phyloP scores from a whole-genome alignment of 352 stramenopile genomes.

The Pythium insidiosum region DNA sequence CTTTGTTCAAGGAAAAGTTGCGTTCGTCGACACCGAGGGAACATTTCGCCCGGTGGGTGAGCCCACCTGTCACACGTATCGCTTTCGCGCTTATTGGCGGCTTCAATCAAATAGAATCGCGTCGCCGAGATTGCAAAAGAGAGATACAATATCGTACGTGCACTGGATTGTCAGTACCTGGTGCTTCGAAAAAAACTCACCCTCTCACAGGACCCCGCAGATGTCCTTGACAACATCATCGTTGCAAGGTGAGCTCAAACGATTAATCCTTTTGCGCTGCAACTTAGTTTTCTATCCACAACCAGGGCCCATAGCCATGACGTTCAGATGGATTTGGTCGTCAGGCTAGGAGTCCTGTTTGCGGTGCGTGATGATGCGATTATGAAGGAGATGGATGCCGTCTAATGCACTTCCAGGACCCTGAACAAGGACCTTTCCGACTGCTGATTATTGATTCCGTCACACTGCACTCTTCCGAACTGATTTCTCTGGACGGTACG shows the following conservation, averaged over 20 bases:
- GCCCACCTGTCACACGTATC: neutral
- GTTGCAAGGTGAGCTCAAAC: constrained; percentile 53
- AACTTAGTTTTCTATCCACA: no score
- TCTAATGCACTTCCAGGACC: constrained; percentile 16
- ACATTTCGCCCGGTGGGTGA: constrained; percentile 80
- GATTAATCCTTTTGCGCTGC: no score
- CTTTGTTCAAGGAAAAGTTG: constrained; percentile 54
- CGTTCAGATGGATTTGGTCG: constrained; percentile 84
- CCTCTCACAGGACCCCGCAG: constrained; percentile 50
- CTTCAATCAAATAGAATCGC: constrained; percentile 37
- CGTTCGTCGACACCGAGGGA: constrained; percentile 89
- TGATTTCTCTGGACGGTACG: constrained; percentile 55
- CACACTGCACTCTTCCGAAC: constrained; percentile 68
- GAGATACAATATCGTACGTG: constrained; percentile 59
- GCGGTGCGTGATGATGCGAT: no score
- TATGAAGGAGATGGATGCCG: no score
- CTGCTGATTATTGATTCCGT: constrained; percentile 81
- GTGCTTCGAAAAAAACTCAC: neutral
- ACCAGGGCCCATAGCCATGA: constrained; percentile 85
- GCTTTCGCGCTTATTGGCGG: neutral
- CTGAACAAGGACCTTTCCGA: constrained; percentile 37
- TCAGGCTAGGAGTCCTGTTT: constrained; percentile 61
- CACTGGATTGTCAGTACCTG: neutral
- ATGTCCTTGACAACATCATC: constrained; percentile 94
- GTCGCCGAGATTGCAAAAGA: constrained; percentile 80